Percentiles rank a stretch among this genome's conserved stretches.
Conservation (phyloP, 2,329 filamentous ascomycete species). For the Aspergillus niger region DNA sequence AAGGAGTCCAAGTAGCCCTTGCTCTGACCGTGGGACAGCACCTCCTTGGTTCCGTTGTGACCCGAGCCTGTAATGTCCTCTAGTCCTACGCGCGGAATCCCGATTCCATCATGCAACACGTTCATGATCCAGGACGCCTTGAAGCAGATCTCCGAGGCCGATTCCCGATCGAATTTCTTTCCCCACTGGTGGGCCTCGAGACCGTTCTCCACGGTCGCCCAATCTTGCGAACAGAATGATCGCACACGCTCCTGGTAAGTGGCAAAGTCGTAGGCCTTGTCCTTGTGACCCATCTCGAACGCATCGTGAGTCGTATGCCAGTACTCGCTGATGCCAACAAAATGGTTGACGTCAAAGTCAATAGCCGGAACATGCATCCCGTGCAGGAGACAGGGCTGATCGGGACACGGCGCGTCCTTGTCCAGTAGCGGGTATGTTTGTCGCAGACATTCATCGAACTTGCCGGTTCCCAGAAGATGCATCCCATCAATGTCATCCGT, state of each 20-base stretch:
- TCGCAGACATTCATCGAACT: conserved; percentile 80
- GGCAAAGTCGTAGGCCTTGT: conserved; percentile 82
- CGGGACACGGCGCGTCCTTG: conserved; percentile 81
- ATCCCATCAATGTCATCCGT: conserved; percentile 46
- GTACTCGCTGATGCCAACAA: conserved; percentile 96
- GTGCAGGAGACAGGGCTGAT: conserved; percentile 84
- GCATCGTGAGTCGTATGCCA: conserved; percentile 98
- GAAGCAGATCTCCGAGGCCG: conserved; percentile 88
- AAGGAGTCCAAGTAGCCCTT: conserved; percentile 83
- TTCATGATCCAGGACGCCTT: conserved; percentile 98
- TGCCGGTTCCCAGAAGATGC: conserved; percentile 77
- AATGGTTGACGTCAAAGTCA: conserved; percentile 96
- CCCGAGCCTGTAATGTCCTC: conserved; percentile 60
- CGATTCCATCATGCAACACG: conserved; percentile 92
- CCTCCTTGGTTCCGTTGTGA: conserved; percentile 72
- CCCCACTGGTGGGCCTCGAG: conserved; percentile 69
- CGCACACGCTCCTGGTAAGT: conserved; percentile 85
- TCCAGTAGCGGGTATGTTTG: conserved; percentile 83
- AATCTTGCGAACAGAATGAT: conserved; percentile 81
- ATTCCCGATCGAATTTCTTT: conserved; percentile 70
- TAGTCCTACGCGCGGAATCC: conserved; percentile 80
- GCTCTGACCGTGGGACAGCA: conserved; percentile 67
- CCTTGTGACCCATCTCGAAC: conserved; percentile 74
- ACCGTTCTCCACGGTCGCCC: conserved; percentile 71
- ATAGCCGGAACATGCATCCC: conserved; percentile 92